Base-by-base conservation (phyloP, 2,329 filamentous ascomycete genomes). In the Claviceps lovelessii region DNA sequence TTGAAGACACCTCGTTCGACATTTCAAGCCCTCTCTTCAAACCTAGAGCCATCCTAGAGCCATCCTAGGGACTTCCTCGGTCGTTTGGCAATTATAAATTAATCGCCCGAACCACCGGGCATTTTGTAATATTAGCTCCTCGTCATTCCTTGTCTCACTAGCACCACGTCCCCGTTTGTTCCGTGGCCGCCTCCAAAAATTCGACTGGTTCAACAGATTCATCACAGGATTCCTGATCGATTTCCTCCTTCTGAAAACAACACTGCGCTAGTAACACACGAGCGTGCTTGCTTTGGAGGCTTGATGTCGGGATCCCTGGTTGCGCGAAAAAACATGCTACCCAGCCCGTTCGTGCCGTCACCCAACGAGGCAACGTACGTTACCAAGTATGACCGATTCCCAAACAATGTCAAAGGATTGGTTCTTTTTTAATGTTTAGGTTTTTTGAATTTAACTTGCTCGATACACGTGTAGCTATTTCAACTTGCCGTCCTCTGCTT, bases 401-500 rank as follows among this genome's bases (percentile, higher is more conserved):
- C 10, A 11, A 5, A 37, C 4, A 37, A 37, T 10, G 1, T 37
- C 10, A 35, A 35, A 35, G 33, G 7, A 6, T 37, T 37, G 1
- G 4, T 13, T 3, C 10, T 13, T 23, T 13, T 23, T 28, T 15
- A 23, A 23, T 23, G 23, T 23, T 23, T 2, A 23, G 3, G 2
- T 17, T 3, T 45, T 19, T 11, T n/a, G 8, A 15, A 23, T 23
- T 28, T 29, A 7, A 6, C 45, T 53, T 17, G 15, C 41, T n/a
- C 15, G 11, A 29, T 33, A 9, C 15, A 0, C 33, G 37, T 5
- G 5, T 48, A 70, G 68, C 50, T 70, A 70, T 55, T 70, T 69
- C 41, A 65, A 61, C 45, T 58, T 69, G 19, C 60, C 65, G 5
- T 54, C 61, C 5, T 53, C 56, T 37, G 51, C 59, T 2, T 46